A percentile compares a stretch with the other conserved stretches of the same genome.
phyloP scores from a whole-genome alignment of 805 yeast species.

The Saccharomycopsis selenospora region DNA sequence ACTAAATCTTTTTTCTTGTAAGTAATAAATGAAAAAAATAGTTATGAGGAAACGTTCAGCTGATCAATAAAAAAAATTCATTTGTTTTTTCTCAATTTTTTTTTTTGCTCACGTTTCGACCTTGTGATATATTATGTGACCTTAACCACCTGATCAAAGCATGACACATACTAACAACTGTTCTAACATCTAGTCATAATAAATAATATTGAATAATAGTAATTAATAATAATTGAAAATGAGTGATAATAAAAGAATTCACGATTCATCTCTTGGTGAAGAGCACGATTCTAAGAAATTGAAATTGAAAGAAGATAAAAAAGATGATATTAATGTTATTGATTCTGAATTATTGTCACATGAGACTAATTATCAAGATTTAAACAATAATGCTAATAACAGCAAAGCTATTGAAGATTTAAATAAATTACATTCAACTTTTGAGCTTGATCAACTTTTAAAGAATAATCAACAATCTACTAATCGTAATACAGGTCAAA shows the following conservation, averaged over 20 bases:
- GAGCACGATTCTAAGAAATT: slow-evolving; percentile 7
- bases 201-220: too few relatives aligned
- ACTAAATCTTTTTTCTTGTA: too few relatives aligned
- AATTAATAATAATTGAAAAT: too few relatives aligned
- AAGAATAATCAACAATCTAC: slow-evolving; percentile 3
- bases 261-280: slow-evolving; percentile 2
- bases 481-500: background rate
- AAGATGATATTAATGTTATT: slow-evolving; percentile 26
- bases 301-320: background rate
- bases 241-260: slow-evolving; percentile 2
- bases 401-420: slow-evolving; percentile 16
- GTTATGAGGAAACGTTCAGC: too few relatives aligned
- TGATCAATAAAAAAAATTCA: too few relatives aligned
- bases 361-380: slow-evolving; percentile 23
- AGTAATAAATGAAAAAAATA: too few relatives aligned
- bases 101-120: slow-evolving; percentile 3
- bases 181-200: too few relatives aligned
- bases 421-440: slow-evolving; percentile 4
- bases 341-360: slow-evolving; percentile 39
- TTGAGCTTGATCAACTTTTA: slow-evolving; percentile 26
- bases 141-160: background rate
- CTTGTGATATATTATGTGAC: background rate
- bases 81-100: too few relatives aligned
- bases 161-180: too few relatives aligned
- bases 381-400: background rate